These are phyloP conservation scores for Phylloporus arenicola DNA, from an alignment of 768 basidiomycete genomes.

Conservation along the genomic window DNA sequence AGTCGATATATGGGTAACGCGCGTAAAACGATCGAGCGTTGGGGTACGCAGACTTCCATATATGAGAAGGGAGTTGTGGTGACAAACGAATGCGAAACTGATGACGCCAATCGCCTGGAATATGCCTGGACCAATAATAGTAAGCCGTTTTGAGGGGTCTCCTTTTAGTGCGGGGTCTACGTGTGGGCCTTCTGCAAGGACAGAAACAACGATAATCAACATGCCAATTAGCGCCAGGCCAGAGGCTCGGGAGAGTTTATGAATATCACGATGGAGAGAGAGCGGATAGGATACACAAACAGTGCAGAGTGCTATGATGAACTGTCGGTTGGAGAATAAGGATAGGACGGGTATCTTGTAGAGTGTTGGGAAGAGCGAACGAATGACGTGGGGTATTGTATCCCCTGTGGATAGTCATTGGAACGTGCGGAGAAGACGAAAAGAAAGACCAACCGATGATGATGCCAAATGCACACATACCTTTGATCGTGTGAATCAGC, in stretches of 20 bases:
- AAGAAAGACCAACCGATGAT: constrained; percentile 57
- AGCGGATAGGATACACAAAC: constrained; percentile 88
- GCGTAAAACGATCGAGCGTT: constrained; percentile 88
- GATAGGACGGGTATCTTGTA: constrained; percentile 65
- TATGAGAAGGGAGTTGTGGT: constrained; percentile 95
- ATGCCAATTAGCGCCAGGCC: constrained; percentile 89
- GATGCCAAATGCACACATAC: constrained; percentile 98
- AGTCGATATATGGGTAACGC: constrained; percentile 91
- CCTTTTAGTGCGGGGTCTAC: constrained; percentile 73
- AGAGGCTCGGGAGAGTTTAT: constrained; percentile 91
- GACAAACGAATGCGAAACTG: constrained; percentile 93
- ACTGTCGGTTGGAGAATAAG: constrained; percentile 78
- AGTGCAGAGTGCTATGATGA: constrained; percentile 86
- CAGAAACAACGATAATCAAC: constrained; percentile 85
- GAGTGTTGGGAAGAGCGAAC: constrained; percentile 71
- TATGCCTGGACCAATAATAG: constrained; percentile 71
- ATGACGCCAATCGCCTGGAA: constrained; percentile 98
- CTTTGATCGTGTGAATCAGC: constrained; percentile 34
- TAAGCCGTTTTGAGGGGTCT: constrained; percentile 65
- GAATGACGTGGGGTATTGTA: constrained; percentile 92
- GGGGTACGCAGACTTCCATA: constrained; percentile 92
- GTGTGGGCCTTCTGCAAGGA: constrained; percentile 77
- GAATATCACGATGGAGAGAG: constrained; percentile 94
- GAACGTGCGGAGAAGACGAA: background rate
- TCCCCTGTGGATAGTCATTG: constrained; percentile 51